Percentiles rank a stretch among this genome's conserved stretches.
These are phyloP conservation scores for Acanthamoeba lenticulata DNA, from an alignment of 208 protist species.

Conservation along the genomic window DNA sequence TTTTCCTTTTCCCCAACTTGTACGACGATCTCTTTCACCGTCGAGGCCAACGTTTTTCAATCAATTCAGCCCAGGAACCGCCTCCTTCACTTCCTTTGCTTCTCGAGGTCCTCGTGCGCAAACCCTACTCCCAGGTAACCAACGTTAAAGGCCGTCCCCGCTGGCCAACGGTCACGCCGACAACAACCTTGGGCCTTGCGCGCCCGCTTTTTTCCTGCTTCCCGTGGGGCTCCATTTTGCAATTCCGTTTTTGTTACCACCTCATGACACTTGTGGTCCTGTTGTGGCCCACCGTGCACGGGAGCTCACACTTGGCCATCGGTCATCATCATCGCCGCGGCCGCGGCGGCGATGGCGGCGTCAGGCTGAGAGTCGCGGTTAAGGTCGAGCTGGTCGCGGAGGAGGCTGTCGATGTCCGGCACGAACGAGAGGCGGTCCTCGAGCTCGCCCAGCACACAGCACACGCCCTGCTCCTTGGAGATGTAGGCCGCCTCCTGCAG, in stretches of 20 bases:
- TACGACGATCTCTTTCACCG: no score
- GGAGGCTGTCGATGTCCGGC: constrained; percentile 12
- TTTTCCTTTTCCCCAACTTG: neutral
- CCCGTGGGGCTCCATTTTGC: neutral
- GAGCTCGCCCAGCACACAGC: neutral
- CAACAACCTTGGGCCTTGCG: neutral
- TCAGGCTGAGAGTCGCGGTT: neutral
- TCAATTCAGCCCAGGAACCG: neutral
- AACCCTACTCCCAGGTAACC: neutral
- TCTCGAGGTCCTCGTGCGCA: neutral
- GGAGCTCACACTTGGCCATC: no score
- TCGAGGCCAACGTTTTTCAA: no score
- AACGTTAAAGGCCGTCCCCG: neutral
- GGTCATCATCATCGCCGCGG: no score
- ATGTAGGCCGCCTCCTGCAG: constrained; percentile 16
- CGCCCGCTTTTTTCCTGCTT: neutral
- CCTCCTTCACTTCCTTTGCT: neutral
- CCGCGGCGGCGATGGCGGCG: no score
- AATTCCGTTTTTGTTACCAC: neutral
- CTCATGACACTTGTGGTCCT: no score
- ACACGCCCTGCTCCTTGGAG: neutral
- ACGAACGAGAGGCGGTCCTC: neutral
- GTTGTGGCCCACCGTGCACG: no score
- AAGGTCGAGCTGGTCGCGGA: neutral
- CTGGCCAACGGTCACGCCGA: neutral